Evolutionary conservation across 2,329 filamentous ascomycete species (phyloP).

Genomic region (Talaromyces sp.): DNA sequence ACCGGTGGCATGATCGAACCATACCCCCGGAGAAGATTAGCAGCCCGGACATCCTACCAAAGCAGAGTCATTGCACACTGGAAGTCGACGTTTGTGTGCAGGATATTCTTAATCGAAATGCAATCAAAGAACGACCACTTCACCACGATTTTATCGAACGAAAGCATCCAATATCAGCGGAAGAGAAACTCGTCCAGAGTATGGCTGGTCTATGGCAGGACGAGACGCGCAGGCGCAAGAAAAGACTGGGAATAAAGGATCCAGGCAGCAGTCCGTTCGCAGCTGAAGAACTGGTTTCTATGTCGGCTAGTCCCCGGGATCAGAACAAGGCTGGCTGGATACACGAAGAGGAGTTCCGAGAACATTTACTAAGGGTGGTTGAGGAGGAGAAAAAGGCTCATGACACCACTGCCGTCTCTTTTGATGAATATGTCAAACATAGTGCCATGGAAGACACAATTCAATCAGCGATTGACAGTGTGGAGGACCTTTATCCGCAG

Average conservation of each 20-base stretch:
- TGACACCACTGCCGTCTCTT: slow-evolving; percentile 50
- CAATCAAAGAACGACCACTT: slow-evolving; percentile 71
- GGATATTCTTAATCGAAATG: slow-evolving; percentile 77
- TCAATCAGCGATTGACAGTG: slow-evolving; percentile 77
- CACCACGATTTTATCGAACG: slow-evolving; percentile 87
- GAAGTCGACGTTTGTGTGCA: slow-evolving; percentile 89
- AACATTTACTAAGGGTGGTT: slow-evolving; percentile 64
- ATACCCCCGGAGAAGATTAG: slow-evolving; percentile 61
- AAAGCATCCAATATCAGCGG: slow-evolving; percentile 59
- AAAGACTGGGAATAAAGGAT: slow-evolving; percentile 63
- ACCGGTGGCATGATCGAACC: slow-evolving; percentile 78
- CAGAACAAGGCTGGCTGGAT: slow-evolving; percentile 80
- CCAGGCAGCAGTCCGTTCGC: slow-evolving; percentile 74
- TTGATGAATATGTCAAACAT: slow-evolving; percentile 64
- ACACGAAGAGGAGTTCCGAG: slow-evolving; percentile 79
- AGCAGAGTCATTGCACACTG: slow-evolving; percentile 81
- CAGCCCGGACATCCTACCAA: slow-evolving; percentile 64
- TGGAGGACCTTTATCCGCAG: slow-evolving; percentile 79
- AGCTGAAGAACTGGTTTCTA: slow-evolving; percentile 76
- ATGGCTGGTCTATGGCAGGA: slow-evolving; percentile 94
- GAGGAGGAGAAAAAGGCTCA: slow-evolving; percentile 59
- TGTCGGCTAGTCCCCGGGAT: slow-evolving; percentile 79
- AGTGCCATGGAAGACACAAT: slow-evolving; percentile 58
- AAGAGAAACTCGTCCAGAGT: slow-evolving; percentile 84
- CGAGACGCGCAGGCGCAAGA: slow-evolving; percentile 76